A percentile compares a stretch with the other conserved stretches of the same genome.
These are phyloP conservation scores for Spinellus fusiger DNA, from an alignment of 192 early-diverging fungal species.

Conservation along the genomic window DNA sequence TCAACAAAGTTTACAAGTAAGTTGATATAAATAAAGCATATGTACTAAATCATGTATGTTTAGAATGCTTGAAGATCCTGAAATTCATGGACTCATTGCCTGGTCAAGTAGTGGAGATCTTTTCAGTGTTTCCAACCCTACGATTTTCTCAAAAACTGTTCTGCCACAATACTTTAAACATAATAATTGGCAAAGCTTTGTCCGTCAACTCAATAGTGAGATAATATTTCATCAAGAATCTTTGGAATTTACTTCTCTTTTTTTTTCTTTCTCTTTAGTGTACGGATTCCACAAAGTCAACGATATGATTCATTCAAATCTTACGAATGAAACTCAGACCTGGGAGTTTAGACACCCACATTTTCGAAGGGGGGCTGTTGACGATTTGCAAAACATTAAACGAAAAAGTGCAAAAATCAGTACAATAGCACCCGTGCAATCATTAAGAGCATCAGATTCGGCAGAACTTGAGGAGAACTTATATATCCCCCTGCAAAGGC, in stretches of 20 bases:
- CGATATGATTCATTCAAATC: conserved; percentile 50
- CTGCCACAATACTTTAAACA: conserved; percentile 88
- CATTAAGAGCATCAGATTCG: conserved; percentile 1
- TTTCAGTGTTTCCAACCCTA: conserved; percentile 84
- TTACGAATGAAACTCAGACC: conserved; percentile 57
- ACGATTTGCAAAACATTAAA: conserved; percentile 40
- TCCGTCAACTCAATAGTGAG: conserved; percentile 78
- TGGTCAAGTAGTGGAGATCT: conserved; percentile 83
- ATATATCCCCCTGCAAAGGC: conserved; percentile 9
- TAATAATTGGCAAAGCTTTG: conserved; percentile 90
- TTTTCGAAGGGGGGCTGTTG: conserved; percentile 61
- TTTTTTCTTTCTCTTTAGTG: conserved; percentile 21
- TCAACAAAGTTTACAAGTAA: conserved; percentile 47
- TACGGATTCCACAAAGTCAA: conserved; percentile 51
- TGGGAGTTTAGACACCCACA: conserved; percentile 89
- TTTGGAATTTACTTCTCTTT: conserved; percentile 3
- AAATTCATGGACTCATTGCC: conserved; percentile 55
- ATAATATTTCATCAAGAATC: background rate
- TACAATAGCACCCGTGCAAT: conserved; percentile 3
- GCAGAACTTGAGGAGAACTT: background rate
- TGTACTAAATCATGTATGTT: no score
- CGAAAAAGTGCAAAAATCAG: conserved; percentile 29
- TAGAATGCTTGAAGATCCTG: conserved; percentile 69
- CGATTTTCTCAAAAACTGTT: conserved; percentile 71
- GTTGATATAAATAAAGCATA: no score